A percentile compares a stretch with the other conserved stretches of the same genome.
Evolutionary conservation across 139 green algal species (phyloP).

Genomic region (Chloropicon primus): DNA sequence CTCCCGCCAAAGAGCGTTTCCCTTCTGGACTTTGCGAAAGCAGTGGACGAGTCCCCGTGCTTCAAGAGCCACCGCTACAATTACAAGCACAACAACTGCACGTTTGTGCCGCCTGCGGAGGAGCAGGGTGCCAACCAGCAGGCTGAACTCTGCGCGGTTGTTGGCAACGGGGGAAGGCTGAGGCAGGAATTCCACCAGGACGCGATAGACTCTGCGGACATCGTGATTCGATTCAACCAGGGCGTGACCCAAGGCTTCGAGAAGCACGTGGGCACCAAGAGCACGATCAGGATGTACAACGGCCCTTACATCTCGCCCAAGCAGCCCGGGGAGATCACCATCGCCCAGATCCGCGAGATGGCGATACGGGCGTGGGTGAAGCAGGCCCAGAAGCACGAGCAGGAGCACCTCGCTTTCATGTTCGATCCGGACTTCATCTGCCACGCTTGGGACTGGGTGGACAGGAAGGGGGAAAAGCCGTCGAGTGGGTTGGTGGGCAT

Average conservation of each 20-base stretch:
- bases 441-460: slow-evolving; percentile 17
- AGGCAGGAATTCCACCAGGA: neutral
- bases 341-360: slow-evolving; percentile 16
- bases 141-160: slow-evolving; percentile 12
- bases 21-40: neutral
- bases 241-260: slow-evolving; percentile 16
- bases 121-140: neutral
- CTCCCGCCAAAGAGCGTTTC: neutral
- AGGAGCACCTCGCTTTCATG: slow-evolving; percentile 6
- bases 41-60: neutral
- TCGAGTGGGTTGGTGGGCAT: slow-evolving; percentile 17
- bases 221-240: slow-evolving; percentile 20
- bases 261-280: slow-evolving; percentile 9
- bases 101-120: neutral
- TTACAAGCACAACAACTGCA: slow-evolving; percentile 6
- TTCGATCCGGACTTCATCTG: slow-evolving; percentile 21
- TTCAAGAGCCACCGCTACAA: slow-evolving; percentile 3
- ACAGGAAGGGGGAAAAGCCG: slow-evolving; percentile 16
- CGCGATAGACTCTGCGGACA: slow-evolving; percentile 10
- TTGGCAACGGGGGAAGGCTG: slow-evolving; percentile 14
- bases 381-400: slow-evolving; percentile 3
- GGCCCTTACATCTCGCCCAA: slow-evolving; percentile 14
- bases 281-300: slow-evolving; percentile 16
- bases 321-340: slow-evolving; percentile 15
- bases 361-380: slow-evolving; percentile 10